phyloP scores from a whole-genome alignment of 2,329 filamentous ascomycete genomes.

The Ambrosiella cleistominuta region DNA sequence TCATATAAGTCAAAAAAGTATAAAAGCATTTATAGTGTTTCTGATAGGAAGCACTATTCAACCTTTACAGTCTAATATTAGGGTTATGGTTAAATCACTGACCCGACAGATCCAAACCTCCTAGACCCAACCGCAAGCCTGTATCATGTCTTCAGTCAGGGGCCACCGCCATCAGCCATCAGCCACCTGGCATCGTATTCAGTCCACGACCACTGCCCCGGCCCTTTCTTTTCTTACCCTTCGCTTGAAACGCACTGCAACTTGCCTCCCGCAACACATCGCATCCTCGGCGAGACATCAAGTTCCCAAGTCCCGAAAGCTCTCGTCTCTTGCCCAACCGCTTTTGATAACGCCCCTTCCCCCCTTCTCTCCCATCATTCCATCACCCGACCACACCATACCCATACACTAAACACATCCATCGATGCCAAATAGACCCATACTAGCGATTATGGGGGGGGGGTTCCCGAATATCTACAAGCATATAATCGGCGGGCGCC shows the following conservation, averaged over 20 bases:
- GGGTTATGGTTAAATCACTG: neutral
- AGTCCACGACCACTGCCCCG: neutral
- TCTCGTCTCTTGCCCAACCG: neutral
- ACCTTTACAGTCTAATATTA: neutral
- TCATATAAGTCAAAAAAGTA: neutral
- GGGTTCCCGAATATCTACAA: too few relatives aligned
- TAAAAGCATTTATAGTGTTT: neutral
- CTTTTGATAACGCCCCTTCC: too few relatives aligned
- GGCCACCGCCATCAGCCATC: neutral
- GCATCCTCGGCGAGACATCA: neutral
- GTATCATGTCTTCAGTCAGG: neutral
- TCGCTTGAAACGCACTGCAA: neutral
- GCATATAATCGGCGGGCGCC: too few relatives aligned
- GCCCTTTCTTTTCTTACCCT: neutral
- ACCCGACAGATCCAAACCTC: neutral
- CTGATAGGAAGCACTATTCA: neutral
- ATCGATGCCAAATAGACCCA: too few relatives aligned
- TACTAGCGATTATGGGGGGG: too few relatives aligned
- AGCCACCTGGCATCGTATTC: neutral
- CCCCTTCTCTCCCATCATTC: neutral
- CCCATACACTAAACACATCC: too few relatives aligned
- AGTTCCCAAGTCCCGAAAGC: neutral
- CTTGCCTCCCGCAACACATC: neutral
- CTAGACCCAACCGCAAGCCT: neutral
- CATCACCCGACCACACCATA: neutral